phyloP scores from a whole-genome alignment of 371 early-diverging fungal species.

The Actinomortierella wolfii region DNA sequence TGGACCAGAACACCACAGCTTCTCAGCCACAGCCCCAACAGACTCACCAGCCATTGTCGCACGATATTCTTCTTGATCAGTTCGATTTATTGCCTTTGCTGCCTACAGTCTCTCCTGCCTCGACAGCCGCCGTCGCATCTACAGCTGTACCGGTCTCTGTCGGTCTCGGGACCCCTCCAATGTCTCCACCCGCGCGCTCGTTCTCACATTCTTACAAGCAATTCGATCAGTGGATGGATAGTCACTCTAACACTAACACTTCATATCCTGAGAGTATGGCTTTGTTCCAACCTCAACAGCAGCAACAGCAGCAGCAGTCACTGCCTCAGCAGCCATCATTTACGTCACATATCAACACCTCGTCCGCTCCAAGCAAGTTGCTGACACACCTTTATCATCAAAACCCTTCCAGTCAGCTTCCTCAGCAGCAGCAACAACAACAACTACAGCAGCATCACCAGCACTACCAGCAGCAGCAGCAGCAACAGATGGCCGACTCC shows the following conservation, averaged over 20 bases:
- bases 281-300: constrained; percentile 13
- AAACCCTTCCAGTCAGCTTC: not conserved
- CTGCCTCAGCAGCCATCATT: constrained; percentile 15
- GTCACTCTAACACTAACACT: constrained; percentile 27
- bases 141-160: not conserved
- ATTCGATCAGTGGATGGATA: constrained; percentile 19
- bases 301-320: constrained; percentile 22
- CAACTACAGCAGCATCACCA: constrained; percentile 24
- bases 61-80: too few relatives aligned
- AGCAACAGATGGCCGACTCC: constrained; percentile 25
- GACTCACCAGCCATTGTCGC: too few relatives aligned
- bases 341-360: too few relatives aligned
- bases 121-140: too few relatives aligned
- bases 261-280: constrained; percentile 10
- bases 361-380: too few relatives aligned
- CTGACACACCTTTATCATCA: too few relatives aligned
- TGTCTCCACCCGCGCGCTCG: constrained; percentile 31
- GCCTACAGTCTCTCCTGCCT: too few relatives aligned
- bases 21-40: too few relatives aligned
- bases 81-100: too few relatives aligned
- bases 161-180: constrained; percentile 39
- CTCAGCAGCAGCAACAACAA: constrained; percentile 22
- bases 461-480: constrained; percentile 34
- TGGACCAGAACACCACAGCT: too few relatives aligned
- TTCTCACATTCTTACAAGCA: constrained; percentile 18